Percentiles rank a stretch among this genome's conserved stretches.
These are phyloP conservation scores for Durusdinium trenchii DNA, from an alignment of 73 alveolate species.

Conservation along the genomic window DNA sequence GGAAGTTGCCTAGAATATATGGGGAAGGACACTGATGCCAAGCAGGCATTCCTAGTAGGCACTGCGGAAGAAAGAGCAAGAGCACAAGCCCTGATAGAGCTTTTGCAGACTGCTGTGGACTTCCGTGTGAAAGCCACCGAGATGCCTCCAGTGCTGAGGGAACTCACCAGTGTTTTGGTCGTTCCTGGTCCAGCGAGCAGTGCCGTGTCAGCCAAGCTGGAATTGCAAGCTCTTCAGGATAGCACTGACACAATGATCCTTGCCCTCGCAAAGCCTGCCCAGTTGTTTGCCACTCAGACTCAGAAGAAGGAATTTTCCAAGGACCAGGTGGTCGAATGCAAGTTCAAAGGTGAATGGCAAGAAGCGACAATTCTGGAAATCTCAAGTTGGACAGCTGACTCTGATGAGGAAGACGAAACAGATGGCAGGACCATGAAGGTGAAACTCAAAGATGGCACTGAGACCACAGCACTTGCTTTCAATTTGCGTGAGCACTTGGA, in stretches of 20 bases:
- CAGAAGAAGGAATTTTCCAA: slow-evolving; percentile 36
- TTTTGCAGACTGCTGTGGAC: slow-evolving; percentile 32
- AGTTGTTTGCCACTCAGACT: not conserved
- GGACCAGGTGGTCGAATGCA: slow-evolving; percentile 67
- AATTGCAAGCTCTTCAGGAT: slow-evolving; percentile 2
- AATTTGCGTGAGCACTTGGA: slow-evolving; percentile 67
- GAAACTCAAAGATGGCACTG: not conserved
- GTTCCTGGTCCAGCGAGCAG: slow-evolving; percentile 24
- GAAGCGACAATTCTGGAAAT: slow-evolving; percentile 61
- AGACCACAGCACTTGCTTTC: slow-evolving; percentile 33
- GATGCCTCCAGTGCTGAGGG: slow-evolving; percentile 53
- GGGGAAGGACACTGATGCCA: slow-evolving; percentile 59
- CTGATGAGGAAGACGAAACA: slow-evolving; percentile 71
- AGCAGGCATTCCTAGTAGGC: slow-evolving; percentile 70
- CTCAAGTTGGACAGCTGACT: slow-evolving; percentile 42
- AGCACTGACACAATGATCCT: slow-evolving; percentile 46
- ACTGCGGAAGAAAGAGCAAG: slow-evolving; percentile 32
- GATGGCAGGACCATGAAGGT: slow-evolving; percentile 71
- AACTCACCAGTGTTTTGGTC: not conserved
- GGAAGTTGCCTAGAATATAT: slow-evolving; percentile 64
- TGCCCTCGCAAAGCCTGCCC: slow-evolving; percentile 30
- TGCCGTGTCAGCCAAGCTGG: slow-evolving; percentile 30
- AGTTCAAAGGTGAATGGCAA: slow-evolving; percentile 78
- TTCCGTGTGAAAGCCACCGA: slow-evolving; percentile 55
- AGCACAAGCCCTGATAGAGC: slow-evolving; percentile 48